Evolutionary conservation across 2,329 filamentous ascomycete genomes (phyloP), one percentile per base, ranked within the genome.

Genomic region (Biscogniauxia sp.): DNA sequence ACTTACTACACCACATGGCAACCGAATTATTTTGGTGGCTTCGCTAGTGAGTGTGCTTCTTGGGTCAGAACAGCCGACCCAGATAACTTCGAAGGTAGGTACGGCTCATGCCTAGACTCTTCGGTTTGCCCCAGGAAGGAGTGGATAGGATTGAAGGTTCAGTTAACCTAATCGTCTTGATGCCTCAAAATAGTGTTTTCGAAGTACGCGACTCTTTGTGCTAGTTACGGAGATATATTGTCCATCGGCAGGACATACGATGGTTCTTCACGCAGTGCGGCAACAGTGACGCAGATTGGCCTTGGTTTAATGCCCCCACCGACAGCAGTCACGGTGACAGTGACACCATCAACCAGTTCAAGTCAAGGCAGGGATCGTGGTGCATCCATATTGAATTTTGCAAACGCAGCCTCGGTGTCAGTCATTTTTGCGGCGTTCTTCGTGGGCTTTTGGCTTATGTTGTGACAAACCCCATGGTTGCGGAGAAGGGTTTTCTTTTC

Each of bases 251-350:
- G 20, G 51, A 52, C 11, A 11, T 52, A 20, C 20, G 51, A 20
- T 32, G 28, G 11, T 50, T 59, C 32, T 58, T 56, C 50, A 41
- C n/a, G 19, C 20, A 50, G 50, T 25, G 52, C 20, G 56, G 61
- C 6, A 52, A 59, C 37, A 5, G 17, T 45, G 37, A 45, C 37
- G 11, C 37, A 45, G 37, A 45, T 45, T 11, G 37, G 37, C 37
- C 37, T n/a, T 45, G 37, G 37, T n/a, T 45, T 45, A 13, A 45
- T 23, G 52, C 61, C 41, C 17, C 59, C 20, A 51, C 37, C 17
- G n/a, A 62, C 61, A 50, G 54, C 61, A 52, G 60, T 54, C 2
- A 60, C 54, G 17, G 57, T 57, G 32, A 58, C 61, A 7, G 54
- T 51, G n/a, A 32, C 50, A 20, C 57, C 54, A 13, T 45, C 37